Base-by-base conservation (phyloP, 148 eudicot genomes). In the Camellia sinensis region DNA sequence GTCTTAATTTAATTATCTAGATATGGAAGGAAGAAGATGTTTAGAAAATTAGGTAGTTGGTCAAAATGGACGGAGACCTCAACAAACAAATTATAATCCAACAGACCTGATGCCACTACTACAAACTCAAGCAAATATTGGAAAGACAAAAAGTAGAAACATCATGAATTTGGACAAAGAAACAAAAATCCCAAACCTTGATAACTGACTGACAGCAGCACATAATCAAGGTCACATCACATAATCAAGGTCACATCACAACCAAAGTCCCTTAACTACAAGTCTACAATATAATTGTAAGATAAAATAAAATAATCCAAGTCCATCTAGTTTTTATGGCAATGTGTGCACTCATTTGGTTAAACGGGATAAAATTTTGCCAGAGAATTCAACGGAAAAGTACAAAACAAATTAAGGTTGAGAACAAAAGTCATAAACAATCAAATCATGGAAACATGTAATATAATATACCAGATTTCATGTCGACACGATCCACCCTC, bases 401-500 rank as follows among this genome's bases (percentile, higher is more conserved):
- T 7, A 57, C 0, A 19, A 74, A 57, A 41, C 22, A 37, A 59
- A 59, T 14, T 1, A 18, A 43, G 13, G 1, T 5, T 48, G 52
- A 48, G 52, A 48, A 15, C n/a, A 29, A 44, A 14, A 15, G 17
- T 3, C 7, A 9, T 17, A 14, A 48, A 1, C 53, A 76, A 13
- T 6, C 22, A 7, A 56, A 54, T 18, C 7, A 17, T 7, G 12
- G 8, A 75, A 45, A 19, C 18, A n/a, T 44, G n/a, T 3, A 29
- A 44, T 56, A 5, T 22, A 63, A 22, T 37, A 43, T 92, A 95
- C 99, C 97, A 85, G 92, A 86, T 93, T 93, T 95, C 90, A 95
- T 89, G 81, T 95, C 99, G 79, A 95, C 90, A 53, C 97, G 97
- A 4, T 93, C 97, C 81, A 95, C 89, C 75, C 87, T 78, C 73